Percentiles rank a stretch among this genome's conserved stretches.
These are phyloP conservation scores for Malus hybrid DNA, from an alignment of 331 rosid species.

Conservation along the genomic window DNA sequence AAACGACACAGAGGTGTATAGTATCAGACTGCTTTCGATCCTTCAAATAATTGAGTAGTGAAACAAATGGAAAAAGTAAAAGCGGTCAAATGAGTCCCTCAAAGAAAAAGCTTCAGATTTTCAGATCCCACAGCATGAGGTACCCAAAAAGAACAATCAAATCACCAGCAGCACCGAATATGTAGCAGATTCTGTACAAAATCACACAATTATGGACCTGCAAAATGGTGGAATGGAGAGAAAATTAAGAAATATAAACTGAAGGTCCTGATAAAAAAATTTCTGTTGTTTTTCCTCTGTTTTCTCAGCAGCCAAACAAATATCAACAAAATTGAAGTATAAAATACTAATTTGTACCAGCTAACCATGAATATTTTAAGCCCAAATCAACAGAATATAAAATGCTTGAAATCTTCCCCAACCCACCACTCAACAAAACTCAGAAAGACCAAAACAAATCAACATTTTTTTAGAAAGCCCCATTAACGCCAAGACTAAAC, in stretches of 20 bases:
- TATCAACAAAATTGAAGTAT: conserved; percentile 21
- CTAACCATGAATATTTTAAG: conserved; percentile 21
- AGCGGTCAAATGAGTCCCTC: conserved; percentile 14
- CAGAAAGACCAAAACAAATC: neutral
- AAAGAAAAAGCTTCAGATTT: conserved; percentile 12
- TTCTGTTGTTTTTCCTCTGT: conserved; percentile 9
- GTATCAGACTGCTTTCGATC: conserved; percentile 19
- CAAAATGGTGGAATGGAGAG: neutral
- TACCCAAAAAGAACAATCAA: conserved; percentile 33
- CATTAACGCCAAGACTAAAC: neutral
- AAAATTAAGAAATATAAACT: neutral
- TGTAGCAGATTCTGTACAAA: neutral
- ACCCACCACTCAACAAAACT: conserved; percentile 1
- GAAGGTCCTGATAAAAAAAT: conserved; percentile 27
- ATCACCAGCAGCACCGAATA: conserved; percentile 19
- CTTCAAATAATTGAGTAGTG: conserved; percentile 44
- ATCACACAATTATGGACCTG: neutral
- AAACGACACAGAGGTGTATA: conserved; percentile 16
- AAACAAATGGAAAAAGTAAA: conserved; percentile 31
- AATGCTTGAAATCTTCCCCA: conserved; percentile 6
- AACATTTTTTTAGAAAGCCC: neutral
- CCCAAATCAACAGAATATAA: conserved; percentile 9
- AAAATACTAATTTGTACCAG: neutral
- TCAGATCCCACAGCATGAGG: conserved; percentile 35
- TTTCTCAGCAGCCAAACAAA: conserved; percentile 25